Conservation (phyloP, 1,284 basidiomycete genomes). For the Grifola frondosa region DNA sequence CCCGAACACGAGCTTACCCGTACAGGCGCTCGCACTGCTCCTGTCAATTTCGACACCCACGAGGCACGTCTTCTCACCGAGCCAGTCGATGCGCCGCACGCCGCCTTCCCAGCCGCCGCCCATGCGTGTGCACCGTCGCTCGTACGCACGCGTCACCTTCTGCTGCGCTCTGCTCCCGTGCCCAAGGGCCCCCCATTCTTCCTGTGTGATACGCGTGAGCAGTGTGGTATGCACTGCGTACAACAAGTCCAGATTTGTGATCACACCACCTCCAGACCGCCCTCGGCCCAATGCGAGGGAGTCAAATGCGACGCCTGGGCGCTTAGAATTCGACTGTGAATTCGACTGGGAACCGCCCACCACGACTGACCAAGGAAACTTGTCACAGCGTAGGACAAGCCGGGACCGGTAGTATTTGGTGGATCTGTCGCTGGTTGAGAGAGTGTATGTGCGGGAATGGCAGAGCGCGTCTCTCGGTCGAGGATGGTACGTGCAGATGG, state of each 20-base stretch:
- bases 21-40: conserved; percentile 34
- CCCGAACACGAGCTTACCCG: conserved; percentile 47
- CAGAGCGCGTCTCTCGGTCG: conserved; percentile 48
- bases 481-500: conserved; percentile 56
- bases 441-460: conserved; percentile 54
- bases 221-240: conserved; percentile 56
- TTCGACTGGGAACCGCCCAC: conserved; percentile 32
- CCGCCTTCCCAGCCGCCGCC: conserved; percentile 66
- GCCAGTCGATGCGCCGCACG: conserved; percentile 60
- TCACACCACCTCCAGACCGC: conserved; percentile 29
- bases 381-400: conserved; percentile 53
- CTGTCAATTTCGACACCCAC: conserved; percentile 60
- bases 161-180: conserved; percentile 46
- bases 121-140: conserved; percentile 53
- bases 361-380: conserved; percentile 58
- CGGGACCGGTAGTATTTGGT: conserved; percentile 40
- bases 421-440: conserved; percentile 64
- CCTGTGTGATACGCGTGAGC: conserved; percentile 48
- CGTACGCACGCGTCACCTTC: conserved; percentile 56
- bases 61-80: conserved; percentile 56
- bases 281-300: conserved; percentile 24
- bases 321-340: conserved; percentile 25
- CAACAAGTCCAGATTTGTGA: conserved; percentile 62
- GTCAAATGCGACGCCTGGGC: conserved; percentile 29
- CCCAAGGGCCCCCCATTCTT: conserved; percentile 62